Conservation (phyloP, 2,329 filamentous ascomycete species). For the Talaromyces sp. region DNA sequence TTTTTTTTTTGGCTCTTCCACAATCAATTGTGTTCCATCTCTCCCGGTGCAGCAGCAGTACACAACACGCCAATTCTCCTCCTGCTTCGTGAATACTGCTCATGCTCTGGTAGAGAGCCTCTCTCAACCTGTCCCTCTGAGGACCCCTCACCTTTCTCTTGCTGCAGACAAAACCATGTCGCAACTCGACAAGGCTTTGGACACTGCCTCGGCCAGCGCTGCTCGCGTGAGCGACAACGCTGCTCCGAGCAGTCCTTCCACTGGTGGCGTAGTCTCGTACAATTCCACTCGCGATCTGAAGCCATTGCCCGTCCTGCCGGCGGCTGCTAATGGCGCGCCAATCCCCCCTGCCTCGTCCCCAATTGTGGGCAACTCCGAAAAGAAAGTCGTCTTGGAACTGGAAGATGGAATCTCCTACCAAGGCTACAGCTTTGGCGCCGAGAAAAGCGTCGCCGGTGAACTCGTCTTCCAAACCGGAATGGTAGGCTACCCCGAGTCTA, state of each 20-base stretch:
- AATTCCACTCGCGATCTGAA: slow-evolving; percentile 27
- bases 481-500: slow-evolving; percentile 96
- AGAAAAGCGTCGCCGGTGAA: slow-evolving; percentile 92
- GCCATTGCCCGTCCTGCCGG: slow-evolving; percentile 23
- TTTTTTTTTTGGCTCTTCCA: slow-evolving; percentile 14
- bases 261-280: slow-evolving; percentile 37
- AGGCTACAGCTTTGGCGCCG: slow-evolving; percentile 92
- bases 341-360: slow-evolving; percentile 58
- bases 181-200: slow-evolving; percentile 10
- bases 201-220: slow-evolving; percentile 18
- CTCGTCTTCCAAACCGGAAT: slow-evolving; percentile 99
- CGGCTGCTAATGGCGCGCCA: slow-evolving; percentile 28
- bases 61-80: slow-evolving; percentile 11
- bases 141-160: slow-evolving; percentile 24
- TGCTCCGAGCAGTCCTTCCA: slow-evolving; percentile 33
- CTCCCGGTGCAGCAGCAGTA: slow-evolving; percentile 25
- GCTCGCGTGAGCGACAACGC: slow-evolving; percentile 13
- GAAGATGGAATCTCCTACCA: slow-evolving; percentile 87
- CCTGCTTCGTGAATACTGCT: slow-evolving; percentile 25
- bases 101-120: slow-evolving; percentile 35
- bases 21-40: slow-evolving; percentile 6
- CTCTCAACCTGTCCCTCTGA: slow-evolving; percentile 32
- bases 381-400: slow-evolving; percentile 80
- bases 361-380: slow-evolving; percentile 49
- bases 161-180: slow-evolving; percentile 4